These are phyloP conservation scores for Torulaspora pretoriensis DNA, from an alignment of 1,139 yeast species.

Conservation along the genomic window DNA sequence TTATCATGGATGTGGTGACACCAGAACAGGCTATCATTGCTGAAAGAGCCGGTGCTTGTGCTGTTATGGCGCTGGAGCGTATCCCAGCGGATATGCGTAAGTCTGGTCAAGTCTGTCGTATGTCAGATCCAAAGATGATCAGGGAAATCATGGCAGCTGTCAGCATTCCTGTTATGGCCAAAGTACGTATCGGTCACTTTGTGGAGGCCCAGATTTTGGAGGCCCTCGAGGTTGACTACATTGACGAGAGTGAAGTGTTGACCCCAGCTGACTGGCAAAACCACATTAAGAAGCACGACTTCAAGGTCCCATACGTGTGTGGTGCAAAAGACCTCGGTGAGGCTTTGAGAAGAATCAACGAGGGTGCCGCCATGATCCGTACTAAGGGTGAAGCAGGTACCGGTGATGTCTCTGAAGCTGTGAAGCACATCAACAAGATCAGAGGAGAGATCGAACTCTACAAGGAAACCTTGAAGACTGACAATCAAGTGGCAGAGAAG, in stretches of 20 bases:
- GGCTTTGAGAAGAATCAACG: constrained; percentile 73
- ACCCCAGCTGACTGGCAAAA: constrained; percentile 73
- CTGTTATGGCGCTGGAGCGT: constrained; percentile 85
- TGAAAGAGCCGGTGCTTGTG: constrained; percentile 83
- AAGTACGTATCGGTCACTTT: constrained; percentile 78
- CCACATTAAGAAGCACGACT: constrained; percentile 61
- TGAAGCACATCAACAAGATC: constrained; percentile 64
- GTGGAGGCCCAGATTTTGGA: constrained; percentile 81
- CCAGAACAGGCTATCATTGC: constrained; percentile 65
- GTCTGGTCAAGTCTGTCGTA: constrained; percentile 79
- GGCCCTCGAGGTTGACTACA: constrained; percentile 70
- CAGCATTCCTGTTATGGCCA: constrained; percentile 81
- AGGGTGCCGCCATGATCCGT: constrained; percentile 87
- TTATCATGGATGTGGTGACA: constrained; percentile 58
- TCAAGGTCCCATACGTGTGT: constrained; percentile 77
- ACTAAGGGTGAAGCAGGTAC: constrained; percentile 91
- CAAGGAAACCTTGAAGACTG: constrained; percentile 43
- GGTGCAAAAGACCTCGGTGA: constrained; percentile 84
- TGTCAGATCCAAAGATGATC: constrained; percentile 85
- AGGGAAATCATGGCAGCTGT: constrained; percentile 64
- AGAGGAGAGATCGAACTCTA: constrained; percentile 45
- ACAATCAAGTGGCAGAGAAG: constrained; percentile 44
- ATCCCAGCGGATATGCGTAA: constrained; percentile 87
- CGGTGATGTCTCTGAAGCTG: constrained; percentile 86
- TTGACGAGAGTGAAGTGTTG: constrained; percentile 80